Base-by-base conservation (phyloP, 2,329 filamentous ascomycete species). In the Blastomyces parvus region DNA sequence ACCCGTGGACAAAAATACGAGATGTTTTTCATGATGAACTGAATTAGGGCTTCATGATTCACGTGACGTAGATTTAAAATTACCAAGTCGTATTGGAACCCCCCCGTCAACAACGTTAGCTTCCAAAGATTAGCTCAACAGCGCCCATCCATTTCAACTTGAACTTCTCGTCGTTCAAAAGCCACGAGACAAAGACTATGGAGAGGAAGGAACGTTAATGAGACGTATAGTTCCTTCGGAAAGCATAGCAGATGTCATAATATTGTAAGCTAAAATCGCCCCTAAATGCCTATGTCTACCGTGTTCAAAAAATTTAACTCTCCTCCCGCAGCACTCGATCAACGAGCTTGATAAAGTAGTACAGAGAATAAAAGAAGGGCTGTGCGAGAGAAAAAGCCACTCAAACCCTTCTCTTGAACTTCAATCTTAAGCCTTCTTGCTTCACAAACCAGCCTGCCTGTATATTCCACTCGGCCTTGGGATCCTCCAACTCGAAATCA, bases 361-460 rank as follows among this genome's bases (percentile, higher is more conserved):
- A 48, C 6, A 22, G 40, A 48, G 44, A 48, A 48, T 8, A 11
- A 11, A 11, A 42, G 40, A 8, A 48, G 44, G 14, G n/a, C 50
- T 17, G 27, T 5, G 14, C 14, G 13, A 33, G 0, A 27, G 25
- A 53, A 33, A 53, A 33, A 6, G 27, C 6, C 17, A 30, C 13
- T 53, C 27, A 53, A 53, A 19, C 50, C 30, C 50, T 53, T 22
- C 14, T 53, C 40, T 60, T 60, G 59, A 60, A 48, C 40, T 40
- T 38, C 19, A 38, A 50, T 52, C 9, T 60, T n/a, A 60, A 19
- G 30, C 30, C 59, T 25, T 60, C 27, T 22, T 60, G 59, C 25
- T 60, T 52, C 7, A 44, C 59, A 52, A 60, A 60, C 59, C 59
- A 60, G 9, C 44, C 27, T 17, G 59, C 30, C 22, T 48, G 36